phyloP scores from a whole-genome alignment of 1,284 basidiomycete genomes.

The Ustilago nuda region DNA sequence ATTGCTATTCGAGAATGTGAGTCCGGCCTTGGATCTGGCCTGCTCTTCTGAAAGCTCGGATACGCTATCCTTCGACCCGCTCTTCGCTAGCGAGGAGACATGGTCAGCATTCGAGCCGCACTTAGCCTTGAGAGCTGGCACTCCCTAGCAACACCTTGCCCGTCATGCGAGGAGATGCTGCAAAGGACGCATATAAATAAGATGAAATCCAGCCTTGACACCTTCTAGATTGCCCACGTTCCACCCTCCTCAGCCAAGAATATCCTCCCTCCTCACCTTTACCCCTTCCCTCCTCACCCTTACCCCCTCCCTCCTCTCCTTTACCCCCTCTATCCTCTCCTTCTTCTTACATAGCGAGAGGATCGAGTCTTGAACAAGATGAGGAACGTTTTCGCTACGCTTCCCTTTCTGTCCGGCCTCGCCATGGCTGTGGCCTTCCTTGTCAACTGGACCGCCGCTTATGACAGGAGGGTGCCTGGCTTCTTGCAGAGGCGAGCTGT shows the following conservation, averaged over 20 bases:
- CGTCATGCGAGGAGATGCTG: too few relatives aligned
- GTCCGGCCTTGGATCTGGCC: too few relatives aligned
- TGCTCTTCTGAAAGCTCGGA: too few relatives aligned
- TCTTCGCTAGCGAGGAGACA: too few relatives aligned
- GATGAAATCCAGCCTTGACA: background rate
- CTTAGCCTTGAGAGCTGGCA: too few relatives aligned
- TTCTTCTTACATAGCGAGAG: background rate
- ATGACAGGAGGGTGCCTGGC: conserved; percentile 12
- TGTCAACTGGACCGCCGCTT: conserved; percentile 36
- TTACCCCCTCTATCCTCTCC: background rate
- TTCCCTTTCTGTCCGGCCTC: conserved; percentile 33
- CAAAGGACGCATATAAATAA: too few relatives aligned
- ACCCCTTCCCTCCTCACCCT: background rate
- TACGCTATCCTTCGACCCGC: too few relatives aligned
- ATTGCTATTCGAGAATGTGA: too few relatives aligned
- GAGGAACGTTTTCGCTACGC: conserved; percentile 21
- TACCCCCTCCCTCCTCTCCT: background rate
- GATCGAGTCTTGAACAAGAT: conserved; percentile 10
- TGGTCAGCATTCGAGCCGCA: too few relatives aligned
- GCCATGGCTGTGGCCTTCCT: conserved; percentile 30
- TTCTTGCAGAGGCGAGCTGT: conserved; percentile 32
- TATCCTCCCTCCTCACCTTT: too few relatives aligned
- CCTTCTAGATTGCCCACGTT: background rate
- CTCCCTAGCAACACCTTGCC: too few relatives aligned
- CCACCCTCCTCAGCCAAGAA: background rate